A percentile compares a stretch with the other conserved stretches of the same genome.
These are phyloP conservation scores for Meyerozyma carpophila DNA, from an alignment of 1,139 yeast genomes.

Conservation along the genomic window DNA sequence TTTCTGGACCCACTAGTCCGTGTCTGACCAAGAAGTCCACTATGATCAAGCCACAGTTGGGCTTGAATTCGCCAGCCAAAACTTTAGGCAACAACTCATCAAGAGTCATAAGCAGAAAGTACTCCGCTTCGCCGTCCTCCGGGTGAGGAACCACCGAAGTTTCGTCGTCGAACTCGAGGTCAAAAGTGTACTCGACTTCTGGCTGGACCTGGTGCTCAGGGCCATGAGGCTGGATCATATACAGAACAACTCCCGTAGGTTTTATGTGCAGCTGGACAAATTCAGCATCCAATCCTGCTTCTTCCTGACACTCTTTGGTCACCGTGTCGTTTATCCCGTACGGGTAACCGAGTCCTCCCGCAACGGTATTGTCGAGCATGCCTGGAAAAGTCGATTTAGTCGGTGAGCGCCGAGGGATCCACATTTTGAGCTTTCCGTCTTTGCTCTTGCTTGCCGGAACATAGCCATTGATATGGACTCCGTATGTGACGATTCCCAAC, in stretches of 20 bases:
- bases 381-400: conserved; percentile 86
- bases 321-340: conserved; percentile 71
- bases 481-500: conserved; percentile 84
- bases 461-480: conserved; percentile 82
- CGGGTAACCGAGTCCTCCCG: conserved; percentile 91
- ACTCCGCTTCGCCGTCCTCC: conserved; percentile 81
- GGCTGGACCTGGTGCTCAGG: conserved; percentile 67
- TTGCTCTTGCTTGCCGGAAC: conserved; percentile 35
- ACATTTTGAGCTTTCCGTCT: conserved; percentile 49
- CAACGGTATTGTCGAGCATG: conserved; percentile 88
- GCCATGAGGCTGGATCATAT: conserved; percentile 43
- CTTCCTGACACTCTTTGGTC: conserved; percentile 82
- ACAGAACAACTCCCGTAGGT: conserved; percentile 65
- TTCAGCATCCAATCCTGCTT: conserved; percentile 66
- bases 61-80: conserved; percentile 63
- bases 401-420: conserved; percentile 81
- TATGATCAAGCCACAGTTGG: conserved; percentile 77
- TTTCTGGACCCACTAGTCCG: conserved; percentile 57
- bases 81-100: conserved; percentile 51
- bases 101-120: conserved; percentile 57
- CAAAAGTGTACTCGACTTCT: conserved; percentile 79
- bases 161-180: conserved; percentile 51
- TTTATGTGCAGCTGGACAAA: conserved; percentile 42
- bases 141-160: conserved; percentile 56
- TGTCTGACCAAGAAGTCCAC: conserved; percentile 83